These are phyloP conservation scores for Clavaria fumosa DNA, from an alignment of 768 basidiomycete species.

Conservation along the genomic window DNA sequence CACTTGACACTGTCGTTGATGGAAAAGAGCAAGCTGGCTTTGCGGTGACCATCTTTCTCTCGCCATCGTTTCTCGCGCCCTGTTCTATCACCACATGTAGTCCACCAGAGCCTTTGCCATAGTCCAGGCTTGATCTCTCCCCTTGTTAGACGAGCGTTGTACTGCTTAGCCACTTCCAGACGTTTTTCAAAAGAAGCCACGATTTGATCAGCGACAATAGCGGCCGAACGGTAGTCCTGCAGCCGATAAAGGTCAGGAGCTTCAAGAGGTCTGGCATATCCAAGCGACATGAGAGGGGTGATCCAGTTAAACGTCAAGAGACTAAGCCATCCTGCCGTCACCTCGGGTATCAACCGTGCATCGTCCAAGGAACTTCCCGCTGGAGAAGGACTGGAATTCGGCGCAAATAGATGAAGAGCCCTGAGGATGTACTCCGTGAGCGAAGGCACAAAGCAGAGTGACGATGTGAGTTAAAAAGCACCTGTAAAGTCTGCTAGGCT, in stretches of 20 bases:
- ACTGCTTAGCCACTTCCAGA: conserved; percentile 39
- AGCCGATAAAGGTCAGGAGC: conserved; percentile 71
- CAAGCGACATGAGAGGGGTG: conserved; percentile 50
- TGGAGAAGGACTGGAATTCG: too few species aligned
- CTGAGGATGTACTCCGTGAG: too few species aligned
- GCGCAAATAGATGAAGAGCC: too few species aligned
- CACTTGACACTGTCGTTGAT: conserved; percentile 67
- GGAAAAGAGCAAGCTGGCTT: conserved; percentile 48
- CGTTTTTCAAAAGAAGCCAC: conserved; percentile 48
- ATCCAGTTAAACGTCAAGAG: conserved; percentile 65
- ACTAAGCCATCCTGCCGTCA: conserved; percentile 40
- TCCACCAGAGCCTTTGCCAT: conserved; percentile 43
- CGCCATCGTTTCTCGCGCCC: conserved; percentile 51
- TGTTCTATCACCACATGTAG: conserved; percentile 33
- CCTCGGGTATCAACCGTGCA: conserved; percentile 49
- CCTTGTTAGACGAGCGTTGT: conserved; percentile 51
- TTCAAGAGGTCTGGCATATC: conserved; percentile 70
- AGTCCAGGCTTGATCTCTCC: conserved; percentile 49
- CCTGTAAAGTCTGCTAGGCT: too few species aligned
- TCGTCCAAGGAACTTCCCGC: too few species aligned
- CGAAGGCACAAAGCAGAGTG: too few species aligned
- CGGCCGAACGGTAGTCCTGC: conserved; percentile 43
- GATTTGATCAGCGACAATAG: conserved; percentile 45
- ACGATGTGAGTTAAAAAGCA: too few species aligned
- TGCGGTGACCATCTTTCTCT: conserved; percentile 42